phyloP scores from a whole-genome alignment of 768 basidiomycete species.

The Cystobasidium tubakii region DNA sequence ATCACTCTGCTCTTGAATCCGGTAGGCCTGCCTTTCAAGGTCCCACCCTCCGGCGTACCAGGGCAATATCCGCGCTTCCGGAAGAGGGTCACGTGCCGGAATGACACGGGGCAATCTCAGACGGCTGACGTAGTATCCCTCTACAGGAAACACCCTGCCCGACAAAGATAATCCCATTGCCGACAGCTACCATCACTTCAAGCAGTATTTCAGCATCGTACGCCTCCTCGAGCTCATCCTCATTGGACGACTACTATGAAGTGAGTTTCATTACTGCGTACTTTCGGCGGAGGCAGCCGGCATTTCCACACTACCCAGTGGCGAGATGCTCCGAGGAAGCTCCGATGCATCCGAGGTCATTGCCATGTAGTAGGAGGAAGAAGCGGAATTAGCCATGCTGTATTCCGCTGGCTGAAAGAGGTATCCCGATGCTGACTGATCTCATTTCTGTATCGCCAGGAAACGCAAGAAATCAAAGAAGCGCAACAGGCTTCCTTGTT shows the following conservation, averaged over 20 bases:
- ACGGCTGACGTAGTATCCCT: not conserved
- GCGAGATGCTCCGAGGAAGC: not conserved
- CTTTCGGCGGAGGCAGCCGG: not conserved
- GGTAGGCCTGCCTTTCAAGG: not conserved
- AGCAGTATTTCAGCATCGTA: not conserved
- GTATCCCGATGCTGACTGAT: no score
- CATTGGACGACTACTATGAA: not conserved
- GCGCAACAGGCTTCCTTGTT: not conserved
- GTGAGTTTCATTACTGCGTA: not conserved
- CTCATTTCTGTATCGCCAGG: not conserved
- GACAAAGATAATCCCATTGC: conserved; percentile 1
- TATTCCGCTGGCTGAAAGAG: no score
- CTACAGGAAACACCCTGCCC: conserved; percentile 3
- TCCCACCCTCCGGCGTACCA: not conserved
- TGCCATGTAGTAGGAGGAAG: no score
- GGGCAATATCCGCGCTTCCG: not conserved
- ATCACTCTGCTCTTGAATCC: conserved; percentile 16
- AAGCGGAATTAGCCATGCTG: no score
- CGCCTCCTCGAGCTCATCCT: not conserved
- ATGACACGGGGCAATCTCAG: not conserved
- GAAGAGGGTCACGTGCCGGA: not conserved
- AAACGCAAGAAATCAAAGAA: not conserved
- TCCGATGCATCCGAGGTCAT: no score
- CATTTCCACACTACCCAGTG: not conserved
- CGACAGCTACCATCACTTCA: not conserved